Base-by-base conservation (phyloP, 2,329 filamentous ascomycete species). In the Trichoderma hamatum region DNA sequence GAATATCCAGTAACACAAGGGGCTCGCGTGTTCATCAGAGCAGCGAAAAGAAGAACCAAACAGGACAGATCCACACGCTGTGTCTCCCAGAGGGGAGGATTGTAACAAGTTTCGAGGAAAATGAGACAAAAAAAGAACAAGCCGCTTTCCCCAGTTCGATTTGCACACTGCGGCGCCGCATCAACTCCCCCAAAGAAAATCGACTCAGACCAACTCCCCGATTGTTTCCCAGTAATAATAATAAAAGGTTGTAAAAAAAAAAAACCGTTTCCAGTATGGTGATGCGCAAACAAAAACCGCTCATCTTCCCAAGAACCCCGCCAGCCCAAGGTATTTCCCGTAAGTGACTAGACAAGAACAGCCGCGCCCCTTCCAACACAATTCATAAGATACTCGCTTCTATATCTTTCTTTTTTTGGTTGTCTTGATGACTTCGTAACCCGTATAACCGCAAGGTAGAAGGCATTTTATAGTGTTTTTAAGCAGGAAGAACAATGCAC, bases 381-480 rank as follows among this genome's bases (percentile, higher is more conserved):
- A 43, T 71, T 74, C 74, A 74, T 75, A 76, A 75, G 73, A 74
- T 68, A 77, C 74, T 73, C 75, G 74, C 73, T 75, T 70, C 84
- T 86, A 86, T 85, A 84, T 83, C 73, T 72, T 80, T 75, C 81
- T 81, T 75, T 77, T 76, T 78, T 77, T 76, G 24, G 58, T 63
- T 43, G 70, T 76, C 73, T 78, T 80, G 78, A 79, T 80, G 77
- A 81, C 83, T 83, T 85, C 79, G 75, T 84, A 77, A 82, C 83
- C 80, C 84, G 74, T 75, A 58, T 49, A 60, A 72, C 74, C 75
- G 71, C 71, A 70, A 70, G 62, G 68, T 71, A 72, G 73, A 77
- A 77, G 76, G 74, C 75, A 75, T 75, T 78, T 77, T 76, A 66
- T 68, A 60, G 55, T 43, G 39, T 70, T 68, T 64, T 69, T 28